Base-by-base conservation (phyloP, 257 asterid genomes). In the Salvia splendens region DNA sequence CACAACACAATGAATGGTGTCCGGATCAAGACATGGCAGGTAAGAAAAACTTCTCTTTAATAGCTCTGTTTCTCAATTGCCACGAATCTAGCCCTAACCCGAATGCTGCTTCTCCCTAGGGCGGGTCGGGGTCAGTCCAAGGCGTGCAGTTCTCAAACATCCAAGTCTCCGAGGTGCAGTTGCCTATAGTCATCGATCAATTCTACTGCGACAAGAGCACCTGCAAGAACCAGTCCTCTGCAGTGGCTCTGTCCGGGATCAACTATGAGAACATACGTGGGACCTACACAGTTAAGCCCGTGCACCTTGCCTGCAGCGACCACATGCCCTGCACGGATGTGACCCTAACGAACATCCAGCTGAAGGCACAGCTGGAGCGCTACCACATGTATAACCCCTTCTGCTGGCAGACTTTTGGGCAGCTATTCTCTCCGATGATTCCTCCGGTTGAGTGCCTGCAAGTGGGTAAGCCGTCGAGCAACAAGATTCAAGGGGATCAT, bases 21-120 rank as follows among this genome's bases (percentile, higher is more conserved):
- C 45, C 69, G 98, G 57, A 87, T 91, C 63, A 91, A 91, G 75
- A 91, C 98, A 68, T 91, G 94, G 97, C 97, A 90, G 95, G 95
- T 87, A 78, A 17, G 32, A 5, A 20, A 10, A 17, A 8, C 30
- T 24, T 24, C 30, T 24, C 30, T 24, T 24, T 24, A 24, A 24
- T 24, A 24, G 30, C 30, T 24, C 30, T 24, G 30, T 24, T 24
- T 24, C 30, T 24, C 30, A 24, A 24, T 24, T 24, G 30, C 30
- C 30, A 41, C 15, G 2, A 12, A 24, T 38, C 33, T 48, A 12
- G 1, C 12, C 32, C 49, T 48, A 55, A 72, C 9, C 4, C 38
- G 45, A 40, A 8, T 20, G 20, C 33, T 67, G 35, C 67, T 36
- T 16, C 15, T 10, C 32, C 4, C 17, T 84, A 93, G 97, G 99